Percentiles rank a stretch among this genome's conserved stretches.
phyloP scores from a whole-genome alignment of 2,329 filamentous ascomycete species.

The Pestalotiopsis sp. region DNA sequence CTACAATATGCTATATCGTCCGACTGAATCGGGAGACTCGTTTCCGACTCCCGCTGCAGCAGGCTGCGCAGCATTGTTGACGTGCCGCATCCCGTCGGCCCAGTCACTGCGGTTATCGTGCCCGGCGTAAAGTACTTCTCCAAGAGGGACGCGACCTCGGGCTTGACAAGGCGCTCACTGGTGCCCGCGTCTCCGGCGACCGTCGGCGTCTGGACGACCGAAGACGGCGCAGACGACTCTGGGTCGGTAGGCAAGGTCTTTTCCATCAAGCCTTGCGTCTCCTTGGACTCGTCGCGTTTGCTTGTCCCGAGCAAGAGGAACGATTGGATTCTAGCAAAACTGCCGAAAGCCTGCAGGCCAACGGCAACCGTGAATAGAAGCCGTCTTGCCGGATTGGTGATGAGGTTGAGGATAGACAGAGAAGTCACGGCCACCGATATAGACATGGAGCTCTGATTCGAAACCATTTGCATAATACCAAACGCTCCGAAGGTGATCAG shows the following conservation, averaged over 20 bases:
- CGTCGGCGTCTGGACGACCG: background rate
- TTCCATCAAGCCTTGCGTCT: background rate
- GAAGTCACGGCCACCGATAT: constrained; percentile 8
- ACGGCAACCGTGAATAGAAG: constrained; percentile 3
- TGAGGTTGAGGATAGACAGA: constrained; percentile 12
- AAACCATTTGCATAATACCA: constrained; percentile 11
- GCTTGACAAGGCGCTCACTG: background rate
- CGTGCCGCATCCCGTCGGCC: background rate
- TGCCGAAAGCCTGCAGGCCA: constrained; percentile 2
- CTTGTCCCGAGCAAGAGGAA: background rate
- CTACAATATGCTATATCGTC: constrained; percentile 32
- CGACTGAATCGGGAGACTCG: background rate
- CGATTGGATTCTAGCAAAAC: constrained; percentile 6
- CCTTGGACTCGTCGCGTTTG: background rate
- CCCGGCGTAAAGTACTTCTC: background rate
- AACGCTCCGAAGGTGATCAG: constrained; percentile 9
- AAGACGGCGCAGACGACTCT: background rate
- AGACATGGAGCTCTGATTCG: background rate
- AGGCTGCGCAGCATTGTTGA: background rate
- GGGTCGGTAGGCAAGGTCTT: background rate
- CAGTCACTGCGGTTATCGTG: background rate
- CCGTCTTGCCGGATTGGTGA: constrained; percentile 1
- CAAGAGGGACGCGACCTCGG: background rate
- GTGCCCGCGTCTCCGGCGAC: background rate
- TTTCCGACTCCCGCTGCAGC: background rate